phyloP scores from a whole-genome alignment of 768 basidiomycete genomes.

The Mycena kentingensis region DNA sequence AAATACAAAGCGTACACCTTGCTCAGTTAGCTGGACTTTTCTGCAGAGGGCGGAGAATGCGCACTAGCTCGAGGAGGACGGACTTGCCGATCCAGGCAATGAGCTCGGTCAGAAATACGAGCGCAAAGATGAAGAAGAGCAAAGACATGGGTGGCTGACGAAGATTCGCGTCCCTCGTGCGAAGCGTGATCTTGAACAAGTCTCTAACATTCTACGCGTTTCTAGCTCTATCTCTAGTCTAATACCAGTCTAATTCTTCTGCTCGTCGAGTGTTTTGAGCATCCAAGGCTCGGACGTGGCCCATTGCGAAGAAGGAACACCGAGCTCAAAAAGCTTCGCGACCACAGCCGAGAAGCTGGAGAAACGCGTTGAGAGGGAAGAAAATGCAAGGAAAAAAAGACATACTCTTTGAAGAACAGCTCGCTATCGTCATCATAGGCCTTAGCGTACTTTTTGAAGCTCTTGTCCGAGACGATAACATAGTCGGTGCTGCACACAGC shows the following conservation, averaged over 20 bases:
- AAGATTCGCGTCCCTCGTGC: too few species aligned
- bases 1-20: constrained; percentile 78
- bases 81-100: constrained; percentile 88
- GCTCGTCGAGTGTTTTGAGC: constrained; percentile 60
- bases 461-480: constrained; percentile 85
- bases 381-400: constrained; percentile 14
- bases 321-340: constrained; percentile 85
- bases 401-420: constrained; percentile 93
- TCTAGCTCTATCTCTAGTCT: too few species aligned
- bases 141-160: constrained; percentile 58
- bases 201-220: too few species aligned
- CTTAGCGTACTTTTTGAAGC: constrained; percentile 86
- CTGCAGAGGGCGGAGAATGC: constrained; percentile 29
- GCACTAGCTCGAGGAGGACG: constrained; percentile 77
- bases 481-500: constrained; percentile 70
- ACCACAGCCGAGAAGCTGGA: constrained; percentile 81
- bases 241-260: constrained; percentile 32
- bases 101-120: constrained; percentile 82
- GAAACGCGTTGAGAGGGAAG: constrained; percentile 12
- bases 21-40: not conserved
- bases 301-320: constrained; percentile 84
- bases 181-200: not conserved
- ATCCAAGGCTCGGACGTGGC: constrained; percentile 72
- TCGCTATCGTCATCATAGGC: constrained; percentile 84
- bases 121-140: constrained; percentile 76